phyloP scores from a whole-genome alignment of 768 basidiomycete species.

The Termitomyces sp. region DNA sequence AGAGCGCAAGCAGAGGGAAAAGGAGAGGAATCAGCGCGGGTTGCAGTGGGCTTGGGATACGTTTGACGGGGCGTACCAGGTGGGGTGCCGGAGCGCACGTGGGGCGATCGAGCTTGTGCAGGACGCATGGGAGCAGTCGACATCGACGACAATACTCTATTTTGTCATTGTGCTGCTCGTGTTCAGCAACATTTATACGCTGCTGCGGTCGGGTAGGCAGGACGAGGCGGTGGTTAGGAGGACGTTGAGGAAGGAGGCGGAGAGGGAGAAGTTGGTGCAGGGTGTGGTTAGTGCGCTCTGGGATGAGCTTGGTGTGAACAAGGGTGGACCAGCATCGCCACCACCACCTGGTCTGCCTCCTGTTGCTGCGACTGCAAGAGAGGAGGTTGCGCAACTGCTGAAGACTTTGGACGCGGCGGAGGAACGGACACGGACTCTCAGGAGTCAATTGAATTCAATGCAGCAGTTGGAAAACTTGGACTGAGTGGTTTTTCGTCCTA shows the following conservation, averaged over 20 bases:
- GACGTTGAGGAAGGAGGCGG: conserved; percentile 52
- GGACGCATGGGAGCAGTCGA: conserved; percentile 77
- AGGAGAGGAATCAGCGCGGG: conserved; percentile 63
- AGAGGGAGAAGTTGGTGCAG: conserved; percentile 72
- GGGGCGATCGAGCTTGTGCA: conserved; percentile 72
- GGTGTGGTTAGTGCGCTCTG: conserved; percentile 65
- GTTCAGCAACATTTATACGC: conserved; percentile 71
- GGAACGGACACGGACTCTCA: conserved; percentile 44
- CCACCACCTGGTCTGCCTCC: conserved; percentile 7
- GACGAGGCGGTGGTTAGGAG: conserved; percentile 38
- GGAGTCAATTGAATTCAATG: conserved; percentile 28
- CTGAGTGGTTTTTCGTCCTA: not conserved
- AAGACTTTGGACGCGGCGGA: conserved; percentile 53
- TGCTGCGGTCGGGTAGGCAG: conserved; percentile 35
- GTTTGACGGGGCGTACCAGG: conserved; percentile 67
- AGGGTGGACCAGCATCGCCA: conserved; percentile 15
- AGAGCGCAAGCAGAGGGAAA: conserved; percentile 52
- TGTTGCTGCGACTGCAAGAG: conserved; percentile 23
- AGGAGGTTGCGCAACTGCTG: conserved; percentile 43
- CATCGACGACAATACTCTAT: conserved; percentile 65
- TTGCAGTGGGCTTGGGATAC: conserved; percentile 90
- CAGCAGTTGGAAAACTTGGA: conserved; percentile 8
- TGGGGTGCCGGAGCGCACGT: conserved; percentile 62
- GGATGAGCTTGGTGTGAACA: conserved; percentile 58
- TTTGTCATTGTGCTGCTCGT: conserved; percentile 69